Percentiles rank a stretch among this genome's conserved stretches.
These are phyloP conservation scores for Lepidium didymum DNA, from an alignment of 345 rosid species.

Conservation along the genomic window DNA sequence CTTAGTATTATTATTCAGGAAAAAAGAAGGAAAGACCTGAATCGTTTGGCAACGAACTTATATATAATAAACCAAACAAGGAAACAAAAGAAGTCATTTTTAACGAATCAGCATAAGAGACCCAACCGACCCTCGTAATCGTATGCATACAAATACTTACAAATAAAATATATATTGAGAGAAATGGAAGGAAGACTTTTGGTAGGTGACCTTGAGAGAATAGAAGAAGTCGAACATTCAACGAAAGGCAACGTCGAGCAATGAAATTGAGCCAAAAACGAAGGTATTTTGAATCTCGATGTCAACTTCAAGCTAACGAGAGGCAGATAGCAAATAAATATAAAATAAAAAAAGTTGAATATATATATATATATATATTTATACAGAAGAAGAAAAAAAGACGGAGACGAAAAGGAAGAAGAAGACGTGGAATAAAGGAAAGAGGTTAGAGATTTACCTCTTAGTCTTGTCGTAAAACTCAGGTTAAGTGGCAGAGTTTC, in stretches of 20 bases:
- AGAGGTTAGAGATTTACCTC: conserved; percentile 23
- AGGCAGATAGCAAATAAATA: neutral
- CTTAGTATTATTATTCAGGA: neutral
- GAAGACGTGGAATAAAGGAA: conserved; percentile 8
- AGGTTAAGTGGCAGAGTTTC: neutral
- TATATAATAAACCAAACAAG: neutral
- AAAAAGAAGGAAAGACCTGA: neutral
- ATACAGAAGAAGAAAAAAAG: neutral
- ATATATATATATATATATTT: neutral
- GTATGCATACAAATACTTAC: neutral
- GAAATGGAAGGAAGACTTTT: neutral
- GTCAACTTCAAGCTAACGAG: conserved; percentile 24
- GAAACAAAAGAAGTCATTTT: neutral
- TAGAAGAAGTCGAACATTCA: conserved; percentile 33
- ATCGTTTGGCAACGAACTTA: neutral
- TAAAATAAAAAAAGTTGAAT: neutral
- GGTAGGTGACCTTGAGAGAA: conserved; percentile 34
- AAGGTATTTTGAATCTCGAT: conserved; percentile 30
- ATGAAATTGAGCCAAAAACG: conserved; percentile 18
- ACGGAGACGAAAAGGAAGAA: conserved; percentile 9
- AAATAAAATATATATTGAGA: neutral
- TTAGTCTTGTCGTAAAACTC: neutral
- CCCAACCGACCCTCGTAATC: neutral
- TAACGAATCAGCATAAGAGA: conserved; percentile 10
- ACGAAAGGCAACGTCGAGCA: conserved; percentile 30